A percentile compares a stretch with the other conserved stretches of the same genome.
Evolutionary conservation across 306 rosid species (phyloP).

Genomic region (Cucumis hystrix): DNA sequence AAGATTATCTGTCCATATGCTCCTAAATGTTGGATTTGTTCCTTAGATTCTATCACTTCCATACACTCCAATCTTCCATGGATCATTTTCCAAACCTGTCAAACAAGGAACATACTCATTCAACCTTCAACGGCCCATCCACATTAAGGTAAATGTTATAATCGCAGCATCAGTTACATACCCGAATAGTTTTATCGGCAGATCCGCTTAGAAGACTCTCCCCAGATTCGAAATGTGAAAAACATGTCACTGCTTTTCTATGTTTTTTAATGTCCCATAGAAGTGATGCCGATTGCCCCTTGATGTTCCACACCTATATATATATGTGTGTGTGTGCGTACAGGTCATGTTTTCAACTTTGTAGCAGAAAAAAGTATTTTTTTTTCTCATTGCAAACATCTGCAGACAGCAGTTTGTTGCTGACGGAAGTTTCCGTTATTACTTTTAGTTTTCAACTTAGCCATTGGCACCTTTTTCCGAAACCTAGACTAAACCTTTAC

Average conservation of each 20-base stretch:
- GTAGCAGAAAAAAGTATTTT: not conserved
- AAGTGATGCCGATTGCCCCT: slow-evolving; percentile 57
- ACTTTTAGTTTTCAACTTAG: not conserved
- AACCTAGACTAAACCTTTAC: not conserved
- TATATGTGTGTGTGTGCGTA: not conserved
- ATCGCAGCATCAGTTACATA: slow-evolving; percentile 11
- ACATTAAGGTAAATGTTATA: not conserved
- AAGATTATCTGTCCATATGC: slow-evolving; percentile 36
- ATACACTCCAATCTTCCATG: slow-evolving; percentile 52
- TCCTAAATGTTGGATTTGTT: slow-evolving; percentile 38
- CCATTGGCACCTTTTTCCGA: not conserved
- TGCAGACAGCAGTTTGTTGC: not conserved
- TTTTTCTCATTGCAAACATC: not conserved
- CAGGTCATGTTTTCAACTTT: slow-evolving; percentile 3
- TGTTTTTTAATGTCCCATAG: slow-evolving; percentile 66
- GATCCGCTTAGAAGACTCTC: slow-evolving; percentile 75
- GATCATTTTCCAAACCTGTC: slow-evolving; percentile 62
- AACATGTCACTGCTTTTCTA: slow-evolving; percentile 56
- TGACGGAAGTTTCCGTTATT: not conserved
- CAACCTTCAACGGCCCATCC: not conserved
- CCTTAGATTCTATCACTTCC: slow-evolving; percentile 50
- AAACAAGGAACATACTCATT: slow-evolving; percentile 13
- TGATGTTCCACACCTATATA: slow-evolving; percentile 61
- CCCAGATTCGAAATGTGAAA: slow-evolving; percentile 41
- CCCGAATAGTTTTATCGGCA: slow-evolving; percentile 68